These are phyloP conservation scores for Cladosporium sp. DNA, from an alignment of 2,329 filamentous ascomycete genomes.

Conservation along the genomic window DNA sequence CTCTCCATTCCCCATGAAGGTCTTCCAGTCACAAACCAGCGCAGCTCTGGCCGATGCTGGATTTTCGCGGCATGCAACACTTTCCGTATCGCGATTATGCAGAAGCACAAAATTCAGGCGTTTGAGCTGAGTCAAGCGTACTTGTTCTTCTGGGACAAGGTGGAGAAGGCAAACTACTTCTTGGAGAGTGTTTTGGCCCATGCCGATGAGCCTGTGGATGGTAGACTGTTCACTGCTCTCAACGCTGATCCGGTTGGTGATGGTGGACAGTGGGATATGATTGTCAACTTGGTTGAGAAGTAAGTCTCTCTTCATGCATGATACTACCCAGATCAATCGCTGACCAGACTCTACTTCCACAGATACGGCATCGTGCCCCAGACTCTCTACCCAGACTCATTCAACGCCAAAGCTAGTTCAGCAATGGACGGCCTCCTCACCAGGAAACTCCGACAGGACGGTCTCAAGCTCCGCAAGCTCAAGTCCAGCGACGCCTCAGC, in stretches of 20 bases:
- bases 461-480: constrained; percentile 68
- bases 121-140: constrained; percentile 90
- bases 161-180: constrained; percentile 90
- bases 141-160: constrained; percentile 91
- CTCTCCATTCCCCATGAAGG: constrained; percentile 80
- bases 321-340: neutral
- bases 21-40: constrained; percentile 80
- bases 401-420: constrained; percentile 71
- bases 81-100: constrained; percentile 86
- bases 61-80: constrained; percentile 90
- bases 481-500: constrained; percentile 43
- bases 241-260: constrained; percentile 71
- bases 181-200: constrained; percentile 82
- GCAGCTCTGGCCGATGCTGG: constrained; percentile 82
- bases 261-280: constrained; percentile 92
- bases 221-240: constrained; percentile 70
- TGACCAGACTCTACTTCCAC: constrained; percentile 49
- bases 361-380: constrained; percentile 88
- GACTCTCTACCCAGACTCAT: constrained; percentile 76
- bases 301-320: constrained; percentile 57
- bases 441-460: constrained; percentile 84
- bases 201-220: constrained; percentile 67
- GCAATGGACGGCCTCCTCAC: constrained; percentile 74
- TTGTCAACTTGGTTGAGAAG: constrained; percentile 77
- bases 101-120: constrained; percentile 71